Conservation (phyloP, 1,284 basidiomycete species). For the Ustilago vetiveriae region DNA sequence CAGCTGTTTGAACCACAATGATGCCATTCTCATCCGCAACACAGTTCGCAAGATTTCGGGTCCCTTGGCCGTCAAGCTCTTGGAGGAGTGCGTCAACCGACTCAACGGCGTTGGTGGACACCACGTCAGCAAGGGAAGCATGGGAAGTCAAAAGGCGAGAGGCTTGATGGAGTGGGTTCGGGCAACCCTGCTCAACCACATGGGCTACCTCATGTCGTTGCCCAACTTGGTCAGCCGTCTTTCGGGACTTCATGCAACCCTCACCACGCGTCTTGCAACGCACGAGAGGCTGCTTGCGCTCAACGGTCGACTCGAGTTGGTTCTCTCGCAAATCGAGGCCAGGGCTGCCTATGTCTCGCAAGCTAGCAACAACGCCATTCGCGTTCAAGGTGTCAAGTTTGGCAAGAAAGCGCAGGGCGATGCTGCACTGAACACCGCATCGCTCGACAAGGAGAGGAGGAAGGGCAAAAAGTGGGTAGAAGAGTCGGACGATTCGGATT, state of each 20-base stretch:
- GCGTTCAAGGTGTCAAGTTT: conserved; percentile 56
- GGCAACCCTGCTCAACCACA: conserved; percentile 84
- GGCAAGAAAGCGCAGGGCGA: conserved; percentile 41
- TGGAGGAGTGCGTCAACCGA: conserved; percentile 88
- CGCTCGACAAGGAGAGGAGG: conserved; percentile 27
- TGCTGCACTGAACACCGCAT: conserved; percentile 2
- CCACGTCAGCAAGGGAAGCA: conserved; percentile 54
- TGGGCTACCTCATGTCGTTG: conserved; percentile 92
- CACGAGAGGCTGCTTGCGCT: conserved; percentile 86
- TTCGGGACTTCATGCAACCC: conserved; percentile 82
- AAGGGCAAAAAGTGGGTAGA: conserved; percentile 58
- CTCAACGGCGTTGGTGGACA: conserved; percentile 78
- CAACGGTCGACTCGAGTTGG: conserved; percentile 89
- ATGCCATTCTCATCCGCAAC: conserved; percentile 81
- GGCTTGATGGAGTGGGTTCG: conserved; percentile 89
- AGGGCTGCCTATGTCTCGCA: conserved; percentile 67
- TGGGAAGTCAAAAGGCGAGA: conserved; percentile 67
- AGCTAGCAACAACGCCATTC: conserved; percentile 41
- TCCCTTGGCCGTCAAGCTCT: conserved; percentile 85
- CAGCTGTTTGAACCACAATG: conserved; percentile 85
- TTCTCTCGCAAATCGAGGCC: conserved; percentile 90
- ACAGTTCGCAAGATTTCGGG: conserved; percentile 88
- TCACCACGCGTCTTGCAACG: conserved; percentile 81
- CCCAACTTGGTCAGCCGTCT: conserved; percentile 85
- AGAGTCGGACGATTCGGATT: conserved; percentile 49